Percentiles rank a stretch among this genome's conserved stretches.
phyloP scores from a whole-genome alignment of 306 rosid species.

The Canavalia ensiformis region DNA sequence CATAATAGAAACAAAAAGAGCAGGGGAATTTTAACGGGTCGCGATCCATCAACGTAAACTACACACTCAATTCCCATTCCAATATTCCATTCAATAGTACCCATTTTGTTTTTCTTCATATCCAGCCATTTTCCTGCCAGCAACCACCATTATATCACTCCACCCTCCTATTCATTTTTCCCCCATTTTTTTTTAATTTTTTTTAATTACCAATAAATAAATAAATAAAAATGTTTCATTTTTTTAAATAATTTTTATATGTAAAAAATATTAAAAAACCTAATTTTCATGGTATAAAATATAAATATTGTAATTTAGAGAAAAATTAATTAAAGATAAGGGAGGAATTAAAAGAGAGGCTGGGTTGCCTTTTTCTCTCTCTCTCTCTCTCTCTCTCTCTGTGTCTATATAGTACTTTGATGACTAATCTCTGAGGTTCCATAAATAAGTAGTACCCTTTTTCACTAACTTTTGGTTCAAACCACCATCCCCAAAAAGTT shows the following conservation, averaged over 20 bases:
- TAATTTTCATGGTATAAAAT: too few species aligned
- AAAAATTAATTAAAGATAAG: too few species aligned
- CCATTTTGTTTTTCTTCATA: conserved; percentile 67
- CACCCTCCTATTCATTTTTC: conserved; percentile 40
- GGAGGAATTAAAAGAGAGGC: too few species aligned
- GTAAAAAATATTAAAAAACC: too few species aligned
- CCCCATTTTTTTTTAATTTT: neutral
- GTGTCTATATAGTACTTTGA: conserved; percentile 49
- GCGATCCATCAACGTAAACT: conserved; percentile 59
- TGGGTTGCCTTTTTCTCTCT: too few species aligned
- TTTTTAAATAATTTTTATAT: too few species aligned
- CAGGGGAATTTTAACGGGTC: conserved; percentile 63
- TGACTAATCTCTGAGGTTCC: conserved; percentile 55
- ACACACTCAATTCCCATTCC: conserved; percentile 59
- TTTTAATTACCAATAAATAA: conserved; percentile 42
- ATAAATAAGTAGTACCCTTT: conserved; percentile 66
- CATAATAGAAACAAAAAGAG: conserved; percentile 47
- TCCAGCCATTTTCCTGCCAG: conserved; percentile 71
- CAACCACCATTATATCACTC: conserved; percentile 56
- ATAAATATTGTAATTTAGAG: too few species aligned
- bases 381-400: conserved; percentile 12
- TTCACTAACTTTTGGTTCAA: conserved; percentile 71
- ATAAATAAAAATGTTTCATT: too few species aligned
- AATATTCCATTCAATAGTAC: conserved; percentile 75
- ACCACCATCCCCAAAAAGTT: conserved; percentile 62